phyloP scores from a whole-genome alignment of 495 filamentous ascomycete genomes.

The Niebla homalea region DNA sequence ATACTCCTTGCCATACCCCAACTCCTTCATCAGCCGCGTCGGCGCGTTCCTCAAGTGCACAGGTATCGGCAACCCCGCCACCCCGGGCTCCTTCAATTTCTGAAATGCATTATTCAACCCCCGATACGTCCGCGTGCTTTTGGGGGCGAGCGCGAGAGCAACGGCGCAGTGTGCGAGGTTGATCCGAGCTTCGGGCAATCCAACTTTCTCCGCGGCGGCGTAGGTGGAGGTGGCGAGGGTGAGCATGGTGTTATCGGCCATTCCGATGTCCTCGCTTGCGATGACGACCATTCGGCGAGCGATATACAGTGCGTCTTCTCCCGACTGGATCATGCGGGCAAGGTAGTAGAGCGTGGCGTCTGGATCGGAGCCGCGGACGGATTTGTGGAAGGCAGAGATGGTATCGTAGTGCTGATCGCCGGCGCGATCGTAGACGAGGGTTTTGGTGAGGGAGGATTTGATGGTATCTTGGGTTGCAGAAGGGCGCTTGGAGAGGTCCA shows the following conservation, averaged over 20 bases:
- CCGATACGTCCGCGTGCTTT: constrained; percentile 76
- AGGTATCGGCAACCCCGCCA: constrained; percentile 68
- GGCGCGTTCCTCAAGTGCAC: constrained; percentile 85
- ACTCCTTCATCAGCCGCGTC: constrained; percentile 81
- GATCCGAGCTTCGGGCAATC: constrained; percentile 88
- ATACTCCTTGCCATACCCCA: constrained; percentile 72
- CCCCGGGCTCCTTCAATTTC: constrained; percentile 61
- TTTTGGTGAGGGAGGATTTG: constrained; percentile 72
- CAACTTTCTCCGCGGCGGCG: constrained; percentile 75
- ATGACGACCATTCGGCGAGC: constrained; percentile 85
- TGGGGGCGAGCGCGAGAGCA: constrained; percentile 67
- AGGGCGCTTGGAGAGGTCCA: constrained; percentile 45
- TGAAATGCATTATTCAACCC: constrained; percentile 66
- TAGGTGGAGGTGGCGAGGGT: constrained; percentile 73
- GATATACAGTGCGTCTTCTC: constrained; percentile 87
- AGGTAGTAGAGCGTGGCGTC: constrained; percentile 90
- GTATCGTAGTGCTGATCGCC: constrained; percentile 93
- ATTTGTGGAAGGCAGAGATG: constrained; percentile 95
- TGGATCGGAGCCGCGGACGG: constrained; percentile 71
- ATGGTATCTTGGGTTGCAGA: constrained; percentile 49
- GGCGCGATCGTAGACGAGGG: constrained; percentile 83
- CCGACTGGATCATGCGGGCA: constrained; percentile 87
- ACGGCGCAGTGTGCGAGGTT: constrained; percentile 78
- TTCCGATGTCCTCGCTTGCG: constrained; percentile 80
- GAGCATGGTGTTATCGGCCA: constrained; percentile 80